Percentiles rank a stretch among this genome's conserved stretches.
These are phyloP conservation scores for Pseudofabraea citricarpa DNA, from an alignment of 2,329 filamentous ascomycete species.

Conservation along the genomic window DNA sequence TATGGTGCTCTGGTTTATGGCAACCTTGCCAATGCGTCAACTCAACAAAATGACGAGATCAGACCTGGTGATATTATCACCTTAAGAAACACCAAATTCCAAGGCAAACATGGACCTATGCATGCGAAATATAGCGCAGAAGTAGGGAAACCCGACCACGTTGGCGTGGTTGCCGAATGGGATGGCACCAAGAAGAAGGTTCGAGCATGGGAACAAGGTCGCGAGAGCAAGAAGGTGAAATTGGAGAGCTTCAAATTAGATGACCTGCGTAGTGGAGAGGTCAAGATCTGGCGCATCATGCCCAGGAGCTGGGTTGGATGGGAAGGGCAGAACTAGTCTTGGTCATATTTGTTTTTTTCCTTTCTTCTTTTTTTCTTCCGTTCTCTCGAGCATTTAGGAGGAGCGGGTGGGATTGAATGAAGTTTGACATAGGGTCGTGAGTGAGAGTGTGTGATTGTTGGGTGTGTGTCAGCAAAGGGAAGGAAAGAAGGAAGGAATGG, in stretches of 20 bases:
- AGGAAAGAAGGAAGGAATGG: too few species aligned
- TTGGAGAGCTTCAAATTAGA: constrained; percentile 91
- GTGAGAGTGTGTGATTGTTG: too few species aligned
- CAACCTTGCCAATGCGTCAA: constrained; percentile 91
- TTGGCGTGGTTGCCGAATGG: constrained; percentile 91
- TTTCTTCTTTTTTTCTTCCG: too few species aligned
- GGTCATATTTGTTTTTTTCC: too few species aligned
- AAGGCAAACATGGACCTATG: constrained; percentile 92
- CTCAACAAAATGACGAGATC: constrained; percentile 88
- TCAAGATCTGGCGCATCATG: constrained; percentile 96
- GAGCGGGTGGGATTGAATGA: too few species aligned
- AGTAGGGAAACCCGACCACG: constrained; percentile 81
- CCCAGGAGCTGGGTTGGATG: constrained; percentile 89
- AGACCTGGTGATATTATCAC: constrained; percentile 88
- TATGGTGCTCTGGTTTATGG: constrained; percentile 92
- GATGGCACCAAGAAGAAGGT: constrained; percentile 99
- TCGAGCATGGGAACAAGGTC: constrained; percentile 87
- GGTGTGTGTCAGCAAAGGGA: too few species aligned
- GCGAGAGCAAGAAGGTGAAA: constrained; percentile 91
- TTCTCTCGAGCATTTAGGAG: too few species aligned
- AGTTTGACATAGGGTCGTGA: too few species aligned
- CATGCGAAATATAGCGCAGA: constrained; percentile 89
- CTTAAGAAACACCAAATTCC: constrained; percentile 88
- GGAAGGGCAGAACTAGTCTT: constrained; percentile 58
- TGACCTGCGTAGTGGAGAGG: constrained; percentile 87